Base-by-base conservation (phyloP, 2,329 filamentous ascomycete genomes). In the Claviceps maximensis region DNA sequence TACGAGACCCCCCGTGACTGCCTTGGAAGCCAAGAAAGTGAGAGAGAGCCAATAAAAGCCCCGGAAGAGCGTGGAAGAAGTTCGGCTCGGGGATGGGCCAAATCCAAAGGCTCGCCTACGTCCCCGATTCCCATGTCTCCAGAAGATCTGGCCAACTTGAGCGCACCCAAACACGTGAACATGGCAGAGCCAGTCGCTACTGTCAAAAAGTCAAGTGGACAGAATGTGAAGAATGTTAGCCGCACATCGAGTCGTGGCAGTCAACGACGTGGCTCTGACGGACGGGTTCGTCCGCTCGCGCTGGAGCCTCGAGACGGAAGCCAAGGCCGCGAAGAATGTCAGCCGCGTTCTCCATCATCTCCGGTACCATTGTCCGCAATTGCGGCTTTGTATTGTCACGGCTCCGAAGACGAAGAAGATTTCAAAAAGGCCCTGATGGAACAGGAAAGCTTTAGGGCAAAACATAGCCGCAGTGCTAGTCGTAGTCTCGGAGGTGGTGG, bases 91-190 rank as follows among this genome's bases (percentile, higher is more conserved):
- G 84, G 83, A 58, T 89, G 75, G 54, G 70, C 85, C 57, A 85
- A 82, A 62, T 80, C 86, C 19, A 95, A 95, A 69, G 78, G 87
- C 23, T 96, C 91, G 1, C 91, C 91, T 1, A 94, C 89, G 2
- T 96, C 91, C 0, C 91, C 91, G 0, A 78, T 95, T 2, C 89
- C 90, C 3, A 96, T 96, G 90, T 95, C 90, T 3, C 89, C 89
- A 0, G 88, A 95, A 60, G 89, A 96, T 61, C 65, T 87, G 55
- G 80, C 82, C 62, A 83, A 79, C 59, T 67, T 85, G 49, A 78
- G 76, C 57, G 78, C 72, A 1, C 72, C 74, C 1, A 69, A 62
- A 29, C 60, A 62, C 57, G 63, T 50, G 7, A 62, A 65, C 2
- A 57, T 58, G 2, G 64, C 59, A 19, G 75, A 77, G 21, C 72